Percentiles rank a stretch among this genome's conserved stretches.
Conservation (phyloP, 2,329 filamentous ascomycete species). For the Trichophaea hybrida region DNA sequence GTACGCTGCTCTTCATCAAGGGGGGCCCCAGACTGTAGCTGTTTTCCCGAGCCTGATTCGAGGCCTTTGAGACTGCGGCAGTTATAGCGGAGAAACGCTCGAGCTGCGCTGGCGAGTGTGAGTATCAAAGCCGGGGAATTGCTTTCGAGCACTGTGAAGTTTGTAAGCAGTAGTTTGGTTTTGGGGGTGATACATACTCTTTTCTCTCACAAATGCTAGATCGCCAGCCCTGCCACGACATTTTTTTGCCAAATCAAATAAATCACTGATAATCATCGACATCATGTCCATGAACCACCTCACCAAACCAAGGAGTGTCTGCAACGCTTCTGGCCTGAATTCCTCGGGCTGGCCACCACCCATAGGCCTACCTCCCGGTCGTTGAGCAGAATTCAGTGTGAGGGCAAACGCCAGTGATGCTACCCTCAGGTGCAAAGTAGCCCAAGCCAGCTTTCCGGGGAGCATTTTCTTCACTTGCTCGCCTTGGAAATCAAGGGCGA, state of each 20-base stretch:
- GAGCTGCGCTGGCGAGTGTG: conserved; percentile 25
- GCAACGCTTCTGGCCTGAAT: conserved; percentile 20
- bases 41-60: conserved; percentile 23
- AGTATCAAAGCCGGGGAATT: conserved; percentile 27
- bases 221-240: conserved; percentile 18
- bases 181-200: conserved; percentile 12
- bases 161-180: background rate
- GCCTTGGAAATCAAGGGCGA: conserved; percentile 59
- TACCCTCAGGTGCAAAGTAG: conserved; percentile 25
- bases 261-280: conserved; percentile 25
- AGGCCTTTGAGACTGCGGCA: conserved; percentile 25
- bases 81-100: conserved; percentile 27
- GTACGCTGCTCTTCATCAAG: conserved; percentile 19
- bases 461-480: conserved; percentile 31
- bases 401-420: conserved; percentile 26
- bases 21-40: conserved; percentile 5
- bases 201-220: conserved; percentile 24
- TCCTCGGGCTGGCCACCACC: background rate
- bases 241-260: conserved; percentile 26
- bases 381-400: conserved; percentile 25
- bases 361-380: conserved; percentile 2
- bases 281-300: conserved; percentile 27
- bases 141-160: conserved; percentile 19
- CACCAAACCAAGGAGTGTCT: conserved; percentile 25
- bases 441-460: conserved; percentile 26